phyloP scores from a whole-genome alignment of 306 rosid genomes.

The Vachellia collinsii region DNA sequence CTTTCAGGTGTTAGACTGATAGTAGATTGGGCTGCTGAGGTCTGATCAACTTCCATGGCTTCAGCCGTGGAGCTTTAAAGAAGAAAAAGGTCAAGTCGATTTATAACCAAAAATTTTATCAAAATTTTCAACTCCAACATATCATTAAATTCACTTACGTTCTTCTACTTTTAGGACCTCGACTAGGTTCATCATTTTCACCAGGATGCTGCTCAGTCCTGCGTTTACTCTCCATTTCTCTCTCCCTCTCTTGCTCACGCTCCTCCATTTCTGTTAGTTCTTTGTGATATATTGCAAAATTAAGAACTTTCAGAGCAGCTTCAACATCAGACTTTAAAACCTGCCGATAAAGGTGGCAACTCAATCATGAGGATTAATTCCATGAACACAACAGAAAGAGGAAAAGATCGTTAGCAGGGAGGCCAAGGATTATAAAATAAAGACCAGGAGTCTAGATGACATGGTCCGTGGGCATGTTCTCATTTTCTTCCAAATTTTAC shows the following conservation, averaged over 20 bases:
- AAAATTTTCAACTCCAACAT: slow-evolving; percentile 19
- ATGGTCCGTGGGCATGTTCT: slow-evolving; percentile 10
- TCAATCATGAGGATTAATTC: slow-evolving; percentile 30
- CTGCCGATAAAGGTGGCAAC: slow-evolving; percentile 45
- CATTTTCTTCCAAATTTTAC: background rate
- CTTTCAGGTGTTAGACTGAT: slow-evolving; percentile 67
- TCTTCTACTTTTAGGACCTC: slow-evolving; percentile 48
- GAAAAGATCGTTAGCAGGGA: background rate
- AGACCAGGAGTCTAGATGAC: slow-evolving; percentile 3
- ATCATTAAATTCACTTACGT: slow-evolving; percentile 50
- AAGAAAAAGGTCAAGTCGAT: slow-evolving; percentile 12
- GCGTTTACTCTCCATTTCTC: slow-evolving; percentile 69
- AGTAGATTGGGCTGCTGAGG: slow-evolving; percentile 55
- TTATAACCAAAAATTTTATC: slow-evolving; percentile 18
- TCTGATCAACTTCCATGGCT: slow-evolving; percentile 78
- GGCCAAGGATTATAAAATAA: slow-evolving; percentile 21
- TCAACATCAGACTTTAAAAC: slow-evolving; percentile 91
- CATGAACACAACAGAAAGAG: background rate
- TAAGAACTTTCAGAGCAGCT: slow-evolving; percentile 79
- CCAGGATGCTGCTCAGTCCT: slow-evolving; percentile 49
- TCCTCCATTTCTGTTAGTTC: slow-evolving; percentile 96
- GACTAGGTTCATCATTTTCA: slow-evolving; percentile 55
- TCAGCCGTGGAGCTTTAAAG: slow-evolving; percentile 57
- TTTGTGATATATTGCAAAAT: slow-evolving; percentile 93
- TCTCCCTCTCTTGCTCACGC: slow-evolving; percentile 80